These are phyloP conservation scores for Stemphylium vesicarium DNA, from an alignment of 2,329 filamentous ascomycete genomes.

Conservation along the genomic window DNA sequence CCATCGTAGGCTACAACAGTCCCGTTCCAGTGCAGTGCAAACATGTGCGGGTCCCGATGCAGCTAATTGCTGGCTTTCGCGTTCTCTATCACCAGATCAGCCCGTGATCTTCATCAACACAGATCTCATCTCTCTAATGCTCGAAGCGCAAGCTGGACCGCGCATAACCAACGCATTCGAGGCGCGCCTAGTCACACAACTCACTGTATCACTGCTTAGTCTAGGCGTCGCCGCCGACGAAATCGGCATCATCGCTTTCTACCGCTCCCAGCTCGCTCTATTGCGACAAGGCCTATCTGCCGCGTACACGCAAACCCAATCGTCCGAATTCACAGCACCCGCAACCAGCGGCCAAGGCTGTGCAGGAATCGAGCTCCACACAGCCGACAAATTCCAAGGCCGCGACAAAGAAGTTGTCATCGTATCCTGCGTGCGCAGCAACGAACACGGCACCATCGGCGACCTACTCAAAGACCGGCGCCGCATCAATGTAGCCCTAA, in stretches of 20 bases:
- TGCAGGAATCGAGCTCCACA: constrained; percentile 84
- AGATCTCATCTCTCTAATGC: constrained; percentile 69
- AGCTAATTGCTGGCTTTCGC: constrained; percentile 74
- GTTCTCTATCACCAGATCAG: constrained; percentile 70
- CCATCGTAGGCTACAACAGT: constrained; percentile 35
- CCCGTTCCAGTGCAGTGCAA: constrained; percentile 11
- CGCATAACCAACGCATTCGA: constrained; percentile 90
- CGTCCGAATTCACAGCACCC: constrained; percentile 51
- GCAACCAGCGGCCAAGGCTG: constrained; percentile 17
- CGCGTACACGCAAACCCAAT: constrained; percentile 52
- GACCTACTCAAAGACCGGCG: constrained; percentile 91
- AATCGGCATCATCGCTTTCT: constrained; percentile 96
- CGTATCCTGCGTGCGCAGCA: constrained; percentile 85
- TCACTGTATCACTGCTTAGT: constrained; percentile 79
- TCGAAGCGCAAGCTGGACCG: constrained; percentile 75
- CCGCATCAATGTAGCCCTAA: constrained; percentile 94
- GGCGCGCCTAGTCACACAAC: constrained; percentile 75
- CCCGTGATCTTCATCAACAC: constrained; percentile 92
- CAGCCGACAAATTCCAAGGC: constrained; percentile 95
- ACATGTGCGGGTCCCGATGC: constrained; percentile 60
- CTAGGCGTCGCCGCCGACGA: constrained; percentile 75
- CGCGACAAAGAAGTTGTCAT: constrained; percentile 94
- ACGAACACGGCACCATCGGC: constrained; percentile 81
- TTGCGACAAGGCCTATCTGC: constrained; percentile 74
- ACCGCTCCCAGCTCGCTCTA: constrained; percentile 87